These are phyloP conservation scores for Hericium rajendrae DNA, from an alignment of 768 basidiomycete species.

Conservation along the genomic window DNA sequence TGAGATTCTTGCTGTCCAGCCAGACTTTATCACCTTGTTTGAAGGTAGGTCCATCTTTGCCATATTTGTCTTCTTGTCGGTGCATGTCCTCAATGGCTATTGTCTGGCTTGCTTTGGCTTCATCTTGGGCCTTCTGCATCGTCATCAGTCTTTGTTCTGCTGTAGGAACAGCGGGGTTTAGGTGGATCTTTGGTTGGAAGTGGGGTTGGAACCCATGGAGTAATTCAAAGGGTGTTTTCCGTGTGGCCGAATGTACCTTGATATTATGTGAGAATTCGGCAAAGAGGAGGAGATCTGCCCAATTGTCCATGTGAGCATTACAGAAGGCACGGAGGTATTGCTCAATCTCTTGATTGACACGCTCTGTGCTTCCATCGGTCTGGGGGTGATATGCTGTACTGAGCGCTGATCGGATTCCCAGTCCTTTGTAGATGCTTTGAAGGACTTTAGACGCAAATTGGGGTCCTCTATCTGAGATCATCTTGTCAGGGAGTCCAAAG, in stretches of 20 bases:
- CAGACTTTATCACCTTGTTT: slow-evolving; percentile 6
- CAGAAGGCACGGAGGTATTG: slow-evolving; percentile 20
- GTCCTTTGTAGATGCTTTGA: slow-evolving; percentile 6
- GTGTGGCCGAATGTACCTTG: slow-evolving; percentile 14
- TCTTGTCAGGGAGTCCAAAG: slow-evolving; percentile 1
- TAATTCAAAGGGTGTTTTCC: slow-evolving; percentile 17
- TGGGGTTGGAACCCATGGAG: neutral
- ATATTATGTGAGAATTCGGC: slow-evolving; percentile 25
- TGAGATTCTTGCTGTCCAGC: slow-evolving; percentile 6
- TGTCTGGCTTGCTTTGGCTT: neutral
- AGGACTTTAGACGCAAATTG: slow-evolving; percentile 8
- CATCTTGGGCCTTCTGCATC: neutral
- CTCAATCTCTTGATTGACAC: slow-evolving; percentile 23
- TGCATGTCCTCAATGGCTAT: neutral
- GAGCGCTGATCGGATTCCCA: slow-evolving; percentile 13
- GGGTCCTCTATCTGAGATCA: slow-evolving; percentile 11
- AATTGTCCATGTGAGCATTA: slow-evolving; percentile 19
- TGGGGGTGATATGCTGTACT: slow-evolving; percentile 27
- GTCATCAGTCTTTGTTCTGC: neutral
- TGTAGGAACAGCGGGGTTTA: neutral
- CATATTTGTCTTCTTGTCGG: neutral
- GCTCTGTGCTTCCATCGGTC: slow-evolving; percentile 26
- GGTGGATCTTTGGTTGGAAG: neutral
- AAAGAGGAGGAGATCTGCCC: slow-evolving; percentile 16
- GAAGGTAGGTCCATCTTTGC: neutral